phyloP scores from a whole-genome alignment of 129 eudicot species.

The Solidago caesia region DNA sequence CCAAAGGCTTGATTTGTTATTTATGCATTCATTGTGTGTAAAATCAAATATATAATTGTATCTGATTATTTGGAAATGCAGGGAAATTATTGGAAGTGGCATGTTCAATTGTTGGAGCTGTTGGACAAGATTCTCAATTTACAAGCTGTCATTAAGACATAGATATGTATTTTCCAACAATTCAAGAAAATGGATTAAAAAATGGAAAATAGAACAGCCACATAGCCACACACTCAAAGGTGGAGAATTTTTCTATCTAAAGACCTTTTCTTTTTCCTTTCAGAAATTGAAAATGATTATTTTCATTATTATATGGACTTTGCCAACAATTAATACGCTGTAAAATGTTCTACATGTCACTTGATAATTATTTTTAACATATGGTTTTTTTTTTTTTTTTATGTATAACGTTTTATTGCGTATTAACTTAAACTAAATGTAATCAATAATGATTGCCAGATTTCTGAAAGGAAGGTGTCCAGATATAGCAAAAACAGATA shows the following conservation, averaged over 20 bases:
- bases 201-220: slow-evolving; percentile 18
- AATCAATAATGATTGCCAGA: slow-evolving; percentile 1
- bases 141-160: slow-evolving; percentile 52
- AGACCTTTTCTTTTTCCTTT: neutral
- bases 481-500: slow-evolving; percentile 15
- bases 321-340: no score
- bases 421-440: neutral
- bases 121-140: slow-evolving; percentile 65
- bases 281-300: no score
- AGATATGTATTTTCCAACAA: slow-evolving; percentile 20
- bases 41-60: neutral
- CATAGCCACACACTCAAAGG: slow-evolving; percentile 28
- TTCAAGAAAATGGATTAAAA: slow-evolving; percentile 7
- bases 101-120: slow-evolving; percentile 60
- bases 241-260: slow-evolving; percentile 9
- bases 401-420: no score
- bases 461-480: slow-evolving; percentile 21
- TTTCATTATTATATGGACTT: no score
- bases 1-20: neutral
- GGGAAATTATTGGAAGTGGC: slow-evolving; percentile 87
- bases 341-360: no score
- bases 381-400: no score
- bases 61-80: slow-evolving; percentile 36
- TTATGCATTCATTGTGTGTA: neutral
- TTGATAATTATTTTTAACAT: no score